Conservation (phyloP, 1,139 yeast genomes). For the Taiozyma sp. region DNA sequence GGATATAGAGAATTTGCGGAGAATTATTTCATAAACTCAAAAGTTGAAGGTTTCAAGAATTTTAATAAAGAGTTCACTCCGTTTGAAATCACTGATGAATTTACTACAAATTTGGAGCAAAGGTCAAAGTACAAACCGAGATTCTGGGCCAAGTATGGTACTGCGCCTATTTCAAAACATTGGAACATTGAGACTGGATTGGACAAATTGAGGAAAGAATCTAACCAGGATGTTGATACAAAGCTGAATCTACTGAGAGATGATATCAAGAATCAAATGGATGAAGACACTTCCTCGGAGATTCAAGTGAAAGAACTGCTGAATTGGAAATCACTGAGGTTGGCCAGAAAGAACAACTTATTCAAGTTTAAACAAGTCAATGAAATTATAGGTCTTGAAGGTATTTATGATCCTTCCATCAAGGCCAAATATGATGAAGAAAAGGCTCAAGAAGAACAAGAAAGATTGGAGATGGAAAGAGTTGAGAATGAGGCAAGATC, state of each 20-base stretch:
- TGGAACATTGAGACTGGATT: conserved; percentile 21
- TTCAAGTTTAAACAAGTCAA: conserved; percentile 19
- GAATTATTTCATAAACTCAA: conserved; percentile 3
- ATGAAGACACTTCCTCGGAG: not conserved
- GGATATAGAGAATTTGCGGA: conserved; percentile 5
- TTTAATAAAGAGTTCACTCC: conserved; percentile 1
- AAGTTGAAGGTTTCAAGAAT: conserved; percentile 7
- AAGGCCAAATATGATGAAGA: conserved; percentile 12
- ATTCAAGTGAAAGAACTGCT: conserved; percentile 8
- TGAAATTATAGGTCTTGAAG: conserved; percentile 19
- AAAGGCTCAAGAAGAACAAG: conserved; percentile 1
- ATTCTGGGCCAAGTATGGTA: conserved; percentile 21
- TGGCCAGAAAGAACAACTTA: conserved; percentile 12
- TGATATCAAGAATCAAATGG: not conserved
- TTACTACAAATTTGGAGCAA: conserved; percentile 2
- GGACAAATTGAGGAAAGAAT: conserved; percentile 8
- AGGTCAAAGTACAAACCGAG: conserved; percentile 8
- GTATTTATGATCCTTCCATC: conserved; percentile 15
- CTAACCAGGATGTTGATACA: not conserved
- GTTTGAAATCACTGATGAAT: conserved; percentile 5
- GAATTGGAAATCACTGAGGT: conserved; percentile 22
- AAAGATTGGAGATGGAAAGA: not conserved
- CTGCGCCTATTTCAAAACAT: conserved; percentile 16
- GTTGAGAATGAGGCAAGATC: conserved; percentile 1
- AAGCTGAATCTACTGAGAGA: conserved; percentile 5